These are phyloP conservation scores for Allium fistulosum DNA, from an alignment of 106 monocot genomes.

Conservation along the genomic window DNA sequence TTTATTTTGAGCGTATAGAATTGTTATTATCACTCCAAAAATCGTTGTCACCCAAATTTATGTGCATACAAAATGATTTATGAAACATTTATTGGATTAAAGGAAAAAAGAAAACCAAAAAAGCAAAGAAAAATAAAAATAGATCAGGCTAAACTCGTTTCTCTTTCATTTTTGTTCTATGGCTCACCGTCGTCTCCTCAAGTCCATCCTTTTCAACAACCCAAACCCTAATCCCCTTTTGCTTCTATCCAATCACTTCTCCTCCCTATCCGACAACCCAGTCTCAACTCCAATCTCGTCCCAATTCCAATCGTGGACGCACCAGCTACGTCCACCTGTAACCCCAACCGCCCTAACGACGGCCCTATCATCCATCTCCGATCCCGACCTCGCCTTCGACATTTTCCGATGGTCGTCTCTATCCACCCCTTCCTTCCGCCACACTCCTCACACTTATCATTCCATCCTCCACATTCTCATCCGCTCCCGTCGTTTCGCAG, in stretches of 20 bases:
- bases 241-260: not conserved
- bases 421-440: slow-evolving; percentile 7
- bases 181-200: not conserved
- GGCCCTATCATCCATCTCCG: slow-evolving; percentile 38
- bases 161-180: not conserved
- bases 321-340: slow-evolving; percentile 57
- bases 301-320: slow-evolving; percentile 54
- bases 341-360: slow-evolving; percentile 40
- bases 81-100: too few species aligned
- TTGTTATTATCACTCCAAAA: too few species aligned
- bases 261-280: not conserved
- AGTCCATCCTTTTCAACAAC: not conserved
- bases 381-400: slow-evolving; percentile 82
- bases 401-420: slow-evolving; percentile 74
- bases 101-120: too few species aligned
- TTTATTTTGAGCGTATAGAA: too few species aligned
- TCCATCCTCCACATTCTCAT: slow-evolving; percentile 46
- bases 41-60: too few species aligned
- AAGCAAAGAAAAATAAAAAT: too few species aligned
- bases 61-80: too few species aligned
- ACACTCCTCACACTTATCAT: slow-evolving; percentile 50
- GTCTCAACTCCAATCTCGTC: slow-evolving; percentile 31
- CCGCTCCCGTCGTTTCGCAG: slow-evolving; percentile 49
- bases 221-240: not conserved
- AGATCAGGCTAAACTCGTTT: too few species aligned